These are phyloP conservation scores for Dactylonectria estremocensis DNA, from an alignment of 2,329 filamentous ascomycete species.

Conservation along the genomic window DNA sequence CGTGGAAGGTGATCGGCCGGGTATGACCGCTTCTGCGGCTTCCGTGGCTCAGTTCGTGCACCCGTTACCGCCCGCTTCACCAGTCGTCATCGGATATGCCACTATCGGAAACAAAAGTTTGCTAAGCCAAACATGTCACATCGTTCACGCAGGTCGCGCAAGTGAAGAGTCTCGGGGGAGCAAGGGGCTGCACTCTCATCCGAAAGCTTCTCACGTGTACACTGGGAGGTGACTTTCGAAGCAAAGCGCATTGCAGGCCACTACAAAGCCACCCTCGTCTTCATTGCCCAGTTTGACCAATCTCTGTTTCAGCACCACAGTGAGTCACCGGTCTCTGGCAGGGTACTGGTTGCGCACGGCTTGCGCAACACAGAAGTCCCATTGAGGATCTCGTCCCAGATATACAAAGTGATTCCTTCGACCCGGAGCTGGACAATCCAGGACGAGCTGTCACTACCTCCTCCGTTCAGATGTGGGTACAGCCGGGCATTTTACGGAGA, in stretches of 20 bases:
- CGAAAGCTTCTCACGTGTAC: background rate
- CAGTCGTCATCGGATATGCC: background rate
- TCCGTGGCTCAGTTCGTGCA: background rate
- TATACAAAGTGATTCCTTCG: background rate
- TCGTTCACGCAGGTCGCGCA: background rate
- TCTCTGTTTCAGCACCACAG: constrained; percentile 1
- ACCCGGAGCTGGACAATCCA: background rate
- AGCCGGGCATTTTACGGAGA: background rate
- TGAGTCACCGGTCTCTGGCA: background rate
- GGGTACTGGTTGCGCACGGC: constrained; percentile 1
- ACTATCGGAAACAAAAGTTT: constrained; percentile 2
- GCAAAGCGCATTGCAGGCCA: background rate
- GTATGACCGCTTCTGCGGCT: background rate
- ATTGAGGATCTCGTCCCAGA: constrained; percentile 4
- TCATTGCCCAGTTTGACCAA: constrained; percentile 3
- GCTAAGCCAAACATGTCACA: background rate
- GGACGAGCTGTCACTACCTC: constrained; percentile 1
- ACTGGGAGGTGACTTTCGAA: constrained; percentile 5
- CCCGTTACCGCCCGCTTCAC: background rate
- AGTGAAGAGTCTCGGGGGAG: no score
- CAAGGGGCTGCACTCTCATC: background rate
- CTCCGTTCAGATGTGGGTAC: constrained; percentile 3
- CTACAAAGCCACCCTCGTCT: background rate
- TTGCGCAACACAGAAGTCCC: constrained; percentile 2
- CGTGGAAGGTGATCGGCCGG: background rate